Conservation (phyloP, 805 yeast species). For the Ogataea trehaloabstinens region DNA sequence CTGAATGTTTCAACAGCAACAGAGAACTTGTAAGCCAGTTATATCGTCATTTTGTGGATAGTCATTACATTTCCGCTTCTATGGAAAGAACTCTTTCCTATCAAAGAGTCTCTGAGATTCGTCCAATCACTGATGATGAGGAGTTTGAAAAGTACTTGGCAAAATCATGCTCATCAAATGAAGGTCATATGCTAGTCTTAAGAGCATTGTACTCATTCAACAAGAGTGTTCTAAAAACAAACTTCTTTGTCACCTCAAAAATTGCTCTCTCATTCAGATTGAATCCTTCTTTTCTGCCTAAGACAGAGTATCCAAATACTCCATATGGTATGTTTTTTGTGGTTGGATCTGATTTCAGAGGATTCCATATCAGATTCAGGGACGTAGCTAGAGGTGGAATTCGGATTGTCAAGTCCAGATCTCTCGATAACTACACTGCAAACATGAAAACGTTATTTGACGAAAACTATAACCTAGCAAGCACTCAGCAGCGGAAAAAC, state of each 20-base stretch:
- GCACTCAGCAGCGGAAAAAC: constrained; percentile 94
- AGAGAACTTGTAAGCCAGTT: constrained; percentile 73
- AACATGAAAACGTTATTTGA: constrained; percentile 89
- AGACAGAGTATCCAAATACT: constrained; percentile 83
- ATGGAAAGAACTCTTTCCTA: constrained; percentile 80
- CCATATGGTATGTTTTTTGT: constrained; percentile 94
- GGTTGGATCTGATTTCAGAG: constrained; percentile 95
- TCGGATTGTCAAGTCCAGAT: constrained; percentile 86
- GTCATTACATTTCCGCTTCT: constrained; percentile 73
- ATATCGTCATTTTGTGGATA: constrained; percentile 88
- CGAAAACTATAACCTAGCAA: constrained; percentile 93
- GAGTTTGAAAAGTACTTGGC: constrained; percentile 70
- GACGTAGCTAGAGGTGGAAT: constrained; percentile 99
- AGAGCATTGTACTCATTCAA: constrained; percentile 82
- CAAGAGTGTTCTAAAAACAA: constrained; percentile 85
- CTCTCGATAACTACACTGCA: constrained; percentile 77
- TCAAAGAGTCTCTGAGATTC: constrained; percentile 77
- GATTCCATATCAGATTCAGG: constrained; percentile 94
- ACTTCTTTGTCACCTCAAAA: constrained; percentile 90
- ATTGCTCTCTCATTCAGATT: constrained; percentile 93
- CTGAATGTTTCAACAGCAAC: constrained; percentile 70
- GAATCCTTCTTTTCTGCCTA: constrained; percentile 81
- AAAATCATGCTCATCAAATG: constrained; percentile 75
- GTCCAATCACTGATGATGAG: constrained; percentile 68
- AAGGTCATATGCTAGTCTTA: constrained; percentile 73